phyloP scores from a whole-genome alignment of 352 stramenopile genomes.

The Ochromonadaceae sp. region DNA sequence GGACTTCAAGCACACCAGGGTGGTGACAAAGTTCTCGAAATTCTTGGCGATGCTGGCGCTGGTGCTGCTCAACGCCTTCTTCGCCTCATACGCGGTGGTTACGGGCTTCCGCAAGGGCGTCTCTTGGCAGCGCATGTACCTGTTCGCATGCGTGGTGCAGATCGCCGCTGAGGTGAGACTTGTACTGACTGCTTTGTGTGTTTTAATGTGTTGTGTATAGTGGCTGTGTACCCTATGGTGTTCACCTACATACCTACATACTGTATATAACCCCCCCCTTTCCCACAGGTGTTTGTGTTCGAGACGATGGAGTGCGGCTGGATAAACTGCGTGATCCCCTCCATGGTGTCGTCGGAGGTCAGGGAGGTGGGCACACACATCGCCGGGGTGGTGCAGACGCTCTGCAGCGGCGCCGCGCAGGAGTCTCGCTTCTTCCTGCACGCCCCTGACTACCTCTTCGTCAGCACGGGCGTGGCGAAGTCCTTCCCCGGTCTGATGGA shows the following conservation, averaged over 20 bases:
- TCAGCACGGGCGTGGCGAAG: neutral
- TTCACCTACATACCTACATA: no score
- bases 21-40: no score
- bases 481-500: neutral
- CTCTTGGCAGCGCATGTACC: neutral
- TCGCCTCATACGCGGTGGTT: neutral
- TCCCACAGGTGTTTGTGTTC: neutral
- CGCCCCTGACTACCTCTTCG: slow-evolving; percentile 8
- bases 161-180: neutral
- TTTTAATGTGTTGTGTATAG: no score
- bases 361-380: neutral
- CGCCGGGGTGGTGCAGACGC: neutral
- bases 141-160: neutral
- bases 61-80: slow-evolving; percentile 6
- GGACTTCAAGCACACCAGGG: no score
- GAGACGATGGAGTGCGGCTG: neutral
- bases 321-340: neutral
- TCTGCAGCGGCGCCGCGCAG: no score
- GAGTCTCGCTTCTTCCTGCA: neutral
- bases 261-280: no score
- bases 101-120: neutral
- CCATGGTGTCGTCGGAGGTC: neutral
- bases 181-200: no score
- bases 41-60: neutral
- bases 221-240: no score